Base-by-base conservation (phyloP, 305 asterid species). In the Ruellia speciosa region DNA sequence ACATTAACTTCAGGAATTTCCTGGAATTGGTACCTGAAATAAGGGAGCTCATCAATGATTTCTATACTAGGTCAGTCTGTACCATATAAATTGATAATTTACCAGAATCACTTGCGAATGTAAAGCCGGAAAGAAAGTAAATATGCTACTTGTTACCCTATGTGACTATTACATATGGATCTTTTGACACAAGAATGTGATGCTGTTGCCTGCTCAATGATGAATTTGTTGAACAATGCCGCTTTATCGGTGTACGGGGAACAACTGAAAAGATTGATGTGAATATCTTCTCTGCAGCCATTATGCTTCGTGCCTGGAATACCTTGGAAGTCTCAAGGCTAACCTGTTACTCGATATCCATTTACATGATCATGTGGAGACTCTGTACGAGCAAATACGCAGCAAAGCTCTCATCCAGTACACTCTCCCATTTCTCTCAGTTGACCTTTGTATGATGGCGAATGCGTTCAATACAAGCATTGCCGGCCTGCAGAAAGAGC, bases 401-500 rank as follows among this genome's bases (percentile, higher is more conserved):
- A 84, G 72, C 85, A 92, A 92, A 77, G 99, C 99, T 58, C 88
- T 92, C 64, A 88, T 88, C 63, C 99, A 92, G 77, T 92, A 88
- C 76, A 92, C 97, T 13, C 84, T 77, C 64, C 99, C 97, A 4
- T 92, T 88, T 59, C 78, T 88, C 68, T 92, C 99, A 39, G 99
- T 88, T 55, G 97, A 88, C 74, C 83, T 92, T 57, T 69, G 68
- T 53, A 86, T 82, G 95, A 92, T 92, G 99, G 99, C 97, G 62
- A 77, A 75, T 71, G 99, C 99, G 67, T 88, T 92, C 73, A 86
- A 84, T 71, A 82, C 97, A 14, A 84, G 72, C 54, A 59, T 86
- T 58, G 9, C 92, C 0, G 88, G 85, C 62, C 75, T 92, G 75
- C 87, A 79, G 86, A 92, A 88, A 66, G 99, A 92, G 72, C 97